Base-by-base conservation (phyloP, 1,284 basidiomycete genomes). In the Cystobasidiaceae sp. region DNA sequence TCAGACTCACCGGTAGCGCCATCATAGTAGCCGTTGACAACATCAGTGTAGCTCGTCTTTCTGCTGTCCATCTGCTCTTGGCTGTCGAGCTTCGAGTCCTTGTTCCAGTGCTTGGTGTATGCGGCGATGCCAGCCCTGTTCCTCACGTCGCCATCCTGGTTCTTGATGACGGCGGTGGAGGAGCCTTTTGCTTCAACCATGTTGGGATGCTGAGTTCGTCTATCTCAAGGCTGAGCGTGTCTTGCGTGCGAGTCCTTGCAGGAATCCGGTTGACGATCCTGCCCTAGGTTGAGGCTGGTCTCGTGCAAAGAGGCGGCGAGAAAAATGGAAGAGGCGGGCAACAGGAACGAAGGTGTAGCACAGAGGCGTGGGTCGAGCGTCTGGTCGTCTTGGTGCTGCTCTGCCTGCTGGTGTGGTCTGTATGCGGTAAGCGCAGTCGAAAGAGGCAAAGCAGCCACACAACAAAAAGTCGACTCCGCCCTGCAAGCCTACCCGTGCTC, bases 101-200 rank as follows among this genome's bases (percentile, higher is more conserved):
- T 86, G 71, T 96, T 84, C 94, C 94, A 98, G 80, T 92, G 93
- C 76, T 86, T 86, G 73, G 87, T 89, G 80, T 98, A 98, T 80
- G 88, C 88, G 76, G 86, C 85, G 59, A 97, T 90, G 68, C 93
- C 90, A 73, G 82, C 80, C 72, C 84, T 83, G 70, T 89, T 83
- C 68, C 93, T 89, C 71, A 87, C 86, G 77, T 96, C 90, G 71
- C 72, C 75, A 64, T 75, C 62, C 2, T 28, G 15, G 19, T 33
- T 45, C 48, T 68, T 68, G 52, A 21, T 13, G 7, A 62, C 23
- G 9, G 56, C 56, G 32, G 56, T 17, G 4, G 56, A 21, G 21
- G 7, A 34, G 54, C 51, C 33, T 43, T 25, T 28, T 56, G 54
- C 37, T 37, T 56, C 37, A 28, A 56, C 54, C 54, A 56, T 56